Percentiles rank a stretch among this genome's conserved stretches.
These are phyloP conservation scores for Phoma sp. DNA, from an alignment of 2,329 filamentous ascomycete species.

Conservation along the genomic window DNA sequence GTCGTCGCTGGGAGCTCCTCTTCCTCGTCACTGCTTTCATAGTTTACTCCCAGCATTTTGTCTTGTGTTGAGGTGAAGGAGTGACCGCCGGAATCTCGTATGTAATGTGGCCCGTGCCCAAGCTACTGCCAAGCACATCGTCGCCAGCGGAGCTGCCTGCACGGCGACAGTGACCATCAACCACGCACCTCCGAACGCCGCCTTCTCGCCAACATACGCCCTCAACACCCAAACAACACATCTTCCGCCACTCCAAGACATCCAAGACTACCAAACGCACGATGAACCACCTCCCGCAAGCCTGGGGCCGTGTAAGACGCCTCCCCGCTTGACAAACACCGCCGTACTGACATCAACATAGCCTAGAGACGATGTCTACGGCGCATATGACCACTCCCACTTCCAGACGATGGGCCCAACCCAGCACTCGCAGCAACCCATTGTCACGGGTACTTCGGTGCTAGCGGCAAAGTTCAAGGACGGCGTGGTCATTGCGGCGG, in stretches of 20 bases:
- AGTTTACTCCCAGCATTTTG: constrained; percentile 52
- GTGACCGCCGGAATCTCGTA: neutral
- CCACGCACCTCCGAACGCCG: constrained; percentile 30
- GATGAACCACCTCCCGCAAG: constrained; percentile 72
- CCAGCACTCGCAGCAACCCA: constrained; percentile 87
- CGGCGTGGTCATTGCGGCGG: constrained; percentile 93
- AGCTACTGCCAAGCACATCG: constrained; percentile 16
- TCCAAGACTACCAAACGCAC: constrained; percentile 26
- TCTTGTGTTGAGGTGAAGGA: constrained; percentile 3
- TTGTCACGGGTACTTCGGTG: constrained; percentile 96
- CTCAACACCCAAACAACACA: neutral
- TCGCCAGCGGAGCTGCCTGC: constrained; percentile 40
- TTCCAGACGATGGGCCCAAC: constrained; percentile 72
- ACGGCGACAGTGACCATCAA: constrained; percentile 15
- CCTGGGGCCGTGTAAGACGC: constrained; percentile 67
- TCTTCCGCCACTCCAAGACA: neutral
- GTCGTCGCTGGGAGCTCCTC: constrained; percentile 46
- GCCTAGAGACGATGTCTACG: constrained; percentile 98
- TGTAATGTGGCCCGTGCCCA: constrained; percentile 5
- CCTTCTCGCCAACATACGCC: constrained; percentile 4
- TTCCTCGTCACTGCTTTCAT: constrained; percentile 57
- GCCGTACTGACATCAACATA: constrained; percentile 51
- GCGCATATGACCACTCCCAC: constrained; percentile 87
- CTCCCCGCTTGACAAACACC: constrained; percentile 16
- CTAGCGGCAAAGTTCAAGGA: constrained; percentile 94